Evolutionary conservation across 208 protist genomes (phyloP).

Genomic region (Blechomonas ayalai): DNA sequence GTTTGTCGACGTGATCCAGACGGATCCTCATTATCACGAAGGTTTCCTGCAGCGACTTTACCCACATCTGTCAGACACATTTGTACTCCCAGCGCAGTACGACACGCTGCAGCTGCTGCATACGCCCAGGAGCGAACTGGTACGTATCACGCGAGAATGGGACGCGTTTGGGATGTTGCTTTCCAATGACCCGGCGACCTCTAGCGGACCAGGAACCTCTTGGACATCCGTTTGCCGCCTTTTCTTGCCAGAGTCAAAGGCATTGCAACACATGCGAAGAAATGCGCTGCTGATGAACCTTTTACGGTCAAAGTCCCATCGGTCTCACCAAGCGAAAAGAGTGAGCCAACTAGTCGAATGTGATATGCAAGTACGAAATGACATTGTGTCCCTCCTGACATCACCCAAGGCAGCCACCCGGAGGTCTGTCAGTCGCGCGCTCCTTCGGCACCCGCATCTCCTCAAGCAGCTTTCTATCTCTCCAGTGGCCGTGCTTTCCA

Average conservation of each 20-base stretch:
- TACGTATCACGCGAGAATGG: neutral
- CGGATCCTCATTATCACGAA: slow-evolving; percentile 8
- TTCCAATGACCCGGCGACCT: neutral
- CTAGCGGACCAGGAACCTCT: neutral
- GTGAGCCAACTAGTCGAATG: neutral
- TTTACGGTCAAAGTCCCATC: too few relatives aligned
- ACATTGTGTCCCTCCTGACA: slow-evolving; percentile 12
- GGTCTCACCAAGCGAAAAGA: neutral
- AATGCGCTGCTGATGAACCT: slow-evolving; percentile 8
- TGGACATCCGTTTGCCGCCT: neutral
- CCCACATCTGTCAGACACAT: slow-evolving; percentile 1
- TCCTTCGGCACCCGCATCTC: slow-evolving; percentile 26
- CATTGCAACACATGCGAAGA: slow-evolving; percentile 5
- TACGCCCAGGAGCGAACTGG: slow-evolving; percentile 11
- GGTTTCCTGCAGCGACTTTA: slow-evolving; percentile 7
- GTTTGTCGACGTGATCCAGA: slow-evolving; percentile 8
- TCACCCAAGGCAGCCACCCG: slow-evolving; percentile 8
- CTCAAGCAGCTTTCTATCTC: slow-evolving; percentile 25
- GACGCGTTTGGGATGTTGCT: too few relatives aligned
- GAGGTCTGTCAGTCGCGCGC: slow-evolving; percentile 7
- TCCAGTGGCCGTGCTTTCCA: slow-evolving; percentile 17
- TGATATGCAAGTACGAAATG: neutral
- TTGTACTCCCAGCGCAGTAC: slow-evolving; percentile 8
- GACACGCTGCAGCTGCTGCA: slow-evolving; percentile 6
- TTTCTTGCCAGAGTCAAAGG: slow-evolving; percentile 6